Conservation (phyloP, 2,329 filamentous ascomycete species). For the Ceratocystiopsis sp. region DNA sequence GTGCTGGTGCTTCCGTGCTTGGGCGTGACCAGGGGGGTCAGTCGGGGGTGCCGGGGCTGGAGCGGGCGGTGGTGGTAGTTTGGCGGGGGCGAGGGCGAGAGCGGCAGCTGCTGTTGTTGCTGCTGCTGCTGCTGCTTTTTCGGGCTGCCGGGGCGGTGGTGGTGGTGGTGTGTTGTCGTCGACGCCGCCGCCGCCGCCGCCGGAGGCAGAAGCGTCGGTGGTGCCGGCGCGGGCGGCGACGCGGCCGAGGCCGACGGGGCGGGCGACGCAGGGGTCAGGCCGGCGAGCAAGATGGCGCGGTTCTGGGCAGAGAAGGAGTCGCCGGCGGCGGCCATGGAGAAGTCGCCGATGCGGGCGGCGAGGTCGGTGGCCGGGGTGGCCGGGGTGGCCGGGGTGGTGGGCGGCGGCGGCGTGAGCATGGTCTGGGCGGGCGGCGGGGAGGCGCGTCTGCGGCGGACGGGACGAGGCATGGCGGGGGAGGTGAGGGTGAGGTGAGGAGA, state of each 20-base stretch:
- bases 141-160: no score
- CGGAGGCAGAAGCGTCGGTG: no score
- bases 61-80: neutral
- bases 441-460: neutral
- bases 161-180: no score
- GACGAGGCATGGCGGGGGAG: neutral
- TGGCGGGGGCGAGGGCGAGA: no score
- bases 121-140: no score
- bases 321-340: conserved; percentile 1
- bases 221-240: neutral
- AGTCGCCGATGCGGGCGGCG: conserved; percentile 3
- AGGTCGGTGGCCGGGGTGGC: conserved; percentile 3
- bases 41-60: no score
- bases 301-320: conserved; percentile 7
- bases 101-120: no score
- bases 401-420: conserved; percentile 6
- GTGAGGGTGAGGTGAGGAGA: neutral
- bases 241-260: neutral
- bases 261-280: conserved; percentile 2
- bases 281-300: conserved; percentile 7
- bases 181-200: neutral
- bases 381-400: conserved; percentile 1
- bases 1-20: neutral
- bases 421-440: no score
- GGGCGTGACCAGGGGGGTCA: neutral